Conservation (phyloP, 768 basidiomycete genomes). For the Tubosaeta sp. region DNA sequence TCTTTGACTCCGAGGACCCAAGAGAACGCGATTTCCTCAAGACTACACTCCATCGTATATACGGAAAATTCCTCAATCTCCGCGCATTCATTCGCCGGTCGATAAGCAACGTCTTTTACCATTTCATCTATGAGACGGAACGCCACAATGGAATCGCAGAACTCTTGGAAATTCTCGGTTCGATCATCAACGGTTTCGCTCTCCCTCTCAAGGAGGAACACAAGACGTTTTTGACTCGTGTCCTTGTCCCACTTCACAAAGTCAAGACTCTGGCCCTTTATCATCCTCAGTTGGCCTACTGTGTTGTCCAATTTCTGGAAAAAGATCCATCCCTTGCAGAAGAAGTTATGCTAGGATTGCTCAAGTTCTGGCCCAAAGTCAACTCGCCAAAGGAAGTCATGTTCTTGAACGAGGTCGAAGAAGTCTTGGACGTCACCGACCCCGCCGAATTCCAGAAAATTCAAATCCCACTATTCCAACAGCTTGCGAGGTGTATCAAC, state of each 20-base stretch:
- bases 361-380: constrained; percentile 98
- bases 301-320: constrained; percentile 97
- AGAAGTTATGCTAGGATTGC: constrained; percentile 93
- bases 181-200: constrained; percentile 99
- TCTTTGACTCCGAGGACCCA: constrained; percentile 98
- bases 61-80: constrained; percentile 98
- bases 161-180: constrained; percentile 94
- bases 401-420: constrained; percentile 99
- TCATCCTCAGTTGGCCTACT: constrained; percentile 98
- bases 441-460: constrained; percentile 96
- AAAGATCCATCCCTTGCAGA: constrained; percentile 91
- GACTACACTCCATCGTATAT: constrained; percentile 97
- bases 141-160: constrained; percentile 99
- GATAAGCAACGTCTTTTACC: constrained; percentile 99
- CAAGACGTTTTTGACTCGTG: constrained; percentile 94
- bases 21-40: constrained; percentile 99
- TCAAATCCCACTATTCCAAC: constrained; percentile 86
- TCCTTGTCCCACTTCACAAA: constrained; percentile 94
- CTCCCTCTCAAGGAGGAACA: constrained; percentile 98
- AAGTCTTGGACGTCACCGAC: constrained; percentile 97
- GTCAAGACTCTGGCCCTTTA: constrained; percentile 97
- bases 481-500: constrained; percentile 95
- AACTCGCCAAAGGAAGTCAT: constrained; percentile 99
- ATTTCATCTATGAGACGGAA: constrained; percentile 98
- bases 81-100: constrained; percentile 98